Conservation (phyloP, 2,329 filamentous ascomycete genomes). For the Neospermospora avenae region DNA sequence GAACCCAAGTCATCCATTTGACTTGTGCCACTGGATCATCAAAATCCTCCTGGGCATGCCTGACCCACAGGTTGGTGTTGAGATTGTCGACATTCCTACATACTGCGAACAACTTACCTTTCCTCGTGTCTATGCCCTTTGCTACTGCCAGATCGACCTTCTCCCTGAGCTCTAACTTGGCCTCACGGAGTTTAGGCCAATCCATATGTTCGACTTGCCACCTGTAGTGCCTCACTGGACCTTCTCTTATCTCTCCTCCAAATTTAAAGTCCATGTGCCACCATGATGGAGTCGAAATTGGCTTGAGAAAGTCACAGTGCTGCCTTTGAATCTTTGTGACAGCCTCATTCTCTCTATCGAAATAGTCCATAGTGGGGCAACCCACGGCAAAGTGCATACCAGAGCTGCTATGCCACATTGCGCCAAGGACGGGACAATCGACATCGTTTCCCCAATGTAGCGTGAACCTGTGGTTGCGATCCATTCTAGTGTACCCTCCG, state of each 20-base stretch:
- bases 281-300: slow-evolving; percentile 1
- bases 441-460: slow-evolving; percentile 1
- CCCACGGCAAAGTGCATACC: slow-evolving; percentile 8
- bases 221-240: background rate
- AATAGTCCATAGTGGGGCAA: background rate
- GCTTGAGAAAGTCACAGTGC: slow-evolving; percentile 5
- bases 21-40: background rate
- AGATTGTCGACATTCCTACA: slow-evolving; percentile 1
- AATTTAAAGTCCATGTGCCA: slow-evolving; percentile 8
- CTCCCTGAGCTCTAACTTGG: slow-evolving; percentile 1
- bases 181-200: background rate
- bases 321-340: slow-evolving; percentile 2
- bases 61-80: slow-evolving; percentile 1
- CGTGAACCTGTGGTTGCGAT: background rate
- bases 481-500: slow-evolving; percentile 4
- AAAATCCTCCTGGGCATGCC: background rate
- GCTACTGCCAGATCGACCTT: background rate
- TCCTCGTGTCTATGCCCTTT: background rate
- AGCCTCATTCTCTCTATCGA: background rate
- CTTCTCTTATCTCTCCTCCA: background rate
- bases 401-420: slow-evolving; percentile 6
- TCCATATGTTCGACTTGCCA: slow-evolving; percentile 4
- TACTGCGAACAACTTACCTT: slow-evolving; percentile 1
- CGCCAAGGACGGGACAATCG: background rate
- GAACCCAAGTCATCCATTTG: slow-evolving; percentile 5